Base-by-base conservation (phyloP, 176 grass and related monocot genomes). In the Cenchrus purpureus region DNA sequence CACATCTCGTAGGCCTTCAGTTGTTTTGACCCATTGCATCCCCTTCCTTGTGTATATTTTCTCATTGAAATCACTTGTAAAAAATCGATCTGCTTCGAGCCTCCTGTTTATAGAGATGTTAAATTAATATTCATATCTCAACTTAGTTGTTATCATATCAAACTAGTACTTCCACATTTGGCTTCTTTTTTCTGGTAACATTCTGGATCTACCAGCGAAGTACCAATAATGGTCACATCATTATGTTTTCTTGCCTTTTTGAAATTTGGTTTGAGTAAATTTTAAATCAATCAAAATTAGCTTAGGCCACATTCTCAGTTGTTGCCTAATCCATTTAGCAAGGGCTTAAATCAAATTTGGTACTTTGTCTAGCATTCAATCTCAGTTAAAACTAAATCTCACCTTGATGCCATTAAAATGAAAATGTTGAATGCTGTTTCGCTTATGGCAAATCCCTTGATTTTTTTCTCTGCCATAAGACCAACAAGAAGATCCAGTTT, bases 401-500 rank as follows among this genome's bases (percentile, higher is more conserved):
- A 92, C 91, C 91, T 89, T 77, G 91, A 80, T 64, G 87, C 91
- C 91, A 92, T 92, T 79, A 89, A 8, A 57, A 89, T 46, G 65
- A 92, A 92, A 79, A 92, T 82, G 69, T 75, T 68, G 87, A 92
- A 92, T 61, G 87, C 91, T 46, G 91, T 92, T 80, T 92, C 91
- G 31, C 91, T 92, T 70, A 92, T 92, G 71, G 91, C 91, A 74
- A 92, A 92, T 22, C 91, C 87, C 69, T 89, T 85, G 68, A 92
- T 89, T 60, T 92, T 89, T 76, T 89, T 89, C 91, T 92, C 91
- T 64, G 91, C 91, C 91, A 92, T 87, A 31, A 92, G 83, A 61
- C 91, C 91, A 57, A 92, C 84, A 20, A 92, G 91, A 65, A 89
- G 84, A 81, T 92, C 91, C 84, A 89, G 81, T 77, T 92, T 92